phyloP scores from a whole-genome alignment of 169 alveolate species.

The Perkinsus chesapeaki region DNA sequence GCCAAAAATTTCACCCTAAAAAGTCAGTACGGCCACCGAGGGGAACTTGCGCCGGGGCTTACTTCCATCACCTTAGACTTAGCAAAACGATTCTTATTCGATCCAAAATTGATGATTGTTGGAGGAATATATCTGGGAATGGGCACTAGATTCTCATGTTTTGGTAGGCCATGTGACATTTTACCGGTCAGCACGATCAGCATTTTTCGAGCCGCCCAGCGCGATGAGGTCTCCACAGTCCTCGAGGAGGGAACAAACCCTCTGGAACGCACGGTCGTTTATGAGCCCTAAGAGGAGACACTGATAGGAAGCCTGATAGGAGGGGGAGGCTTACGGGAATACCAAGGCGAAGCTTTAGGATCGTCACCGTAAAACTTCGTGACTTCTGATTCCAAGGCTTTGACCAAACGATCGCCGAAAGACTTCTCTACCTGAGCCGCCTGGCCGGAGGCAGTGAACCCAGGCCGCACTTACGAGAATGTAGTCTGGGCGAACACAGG shows the following conservation, averaged over 20 bases:
- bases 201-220: slow-evolving; percentile 50
- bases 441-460: neutral
- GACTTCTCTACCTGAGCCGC: slow-evolving; percentile 32
- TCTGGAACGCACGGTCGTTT: slow-evolving; percentile 51
- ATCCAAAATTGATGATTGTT: neutral
- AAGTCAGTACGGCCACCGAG: too few species aligned
- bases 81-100: neutral
- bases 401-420: slow-evolving; percentile 40
- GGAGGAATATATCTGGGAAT: slow-evolving; percentile 38
- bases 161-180: slow-evolving; percentile 61
- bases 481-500: slow-evolving; percentile 74
- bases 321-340: too few species aligned
- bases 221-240: slow-evolving; percentile 46
- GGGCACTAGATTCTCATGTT: slow-evolving; percentile 31
- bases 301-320: too few species aligned
- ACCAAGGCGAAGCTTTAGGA: slow-evolving; percentile 45
- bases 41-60: too few species aligned
- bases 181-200: slow-evolving; percentile 39
- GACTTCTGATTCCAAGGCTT: slow-evolving; percentile 32
- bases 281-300: slow-evolving; percentile 18
- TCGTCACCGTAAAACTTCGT: slow-evolving; percentile 49
- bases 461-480: slow-evolving; percentile 41
- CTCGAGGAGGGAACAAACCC: slow-evolving; percentile 46
- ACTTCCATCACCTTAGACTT: neutral
- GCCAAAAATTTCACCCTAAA: slow-evolving; percentile 65